These are phyloP conservation scores for Globisporangium cystogenes DNA, from an alignment of 352 stramenopile genomes.

Conservation along the genomic window DNA sequence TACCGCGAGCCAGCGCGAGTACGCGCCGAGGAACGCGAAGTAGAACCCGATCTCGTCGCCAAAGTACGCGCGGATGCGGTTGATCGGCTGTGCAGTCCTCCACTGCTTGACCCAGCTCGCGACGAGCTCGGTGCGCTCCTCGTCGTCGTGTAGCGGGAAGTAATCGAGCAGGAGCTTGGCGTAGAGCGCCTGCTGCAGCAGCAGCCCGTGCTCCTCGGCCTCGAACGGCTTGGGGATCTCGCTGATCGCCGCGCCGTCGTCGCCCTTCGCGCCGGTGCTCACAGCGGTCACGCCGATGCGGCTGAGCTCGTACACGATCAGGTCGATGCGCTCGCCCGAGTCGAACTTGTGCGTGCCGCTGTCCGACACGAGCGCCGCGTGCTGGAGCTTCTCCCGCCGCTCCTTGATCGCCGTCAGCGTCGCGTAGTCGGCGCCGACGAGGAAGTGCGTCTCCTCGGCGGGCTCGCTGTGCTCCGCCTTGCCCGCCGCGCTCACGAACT, in stretches of 20 bases:
- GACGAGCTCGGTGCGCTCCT: slow-evolving; percentile 57
- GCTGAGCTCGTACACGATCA: slow-evolving; percentile 67
- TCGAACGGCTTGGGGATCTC: slow-evolving; percentile 53
- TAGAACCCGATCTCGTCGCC: slow-evolving; percentile 95
- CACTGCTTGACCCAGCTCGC: slow-evolving; percentile 76
- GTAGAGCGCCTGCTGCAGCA: slow-evolving; percentile 69
- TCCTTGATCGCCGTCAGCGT: slow-evolving; percentile 59
- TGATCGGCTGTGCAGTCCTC: slow-evolving; percentile 46
- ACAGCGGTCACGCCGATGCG: slow-evolving; percentile 38
- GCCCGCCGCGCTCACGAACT: slow-evolving; percentile 14
- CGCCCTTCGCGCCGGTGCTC: slow-evolving; percentile 2
- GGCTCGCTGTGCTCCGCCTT: slow-evolving; percentile 18
- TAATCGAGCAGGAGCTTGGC: slow-evolving; percentile 57
- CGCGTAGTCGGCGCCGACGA: slow-evolving; percentile 43
- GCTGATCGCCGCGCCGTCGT: slow-evolving; percentile 1
- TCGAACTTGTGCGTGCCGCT: slow-evolving; percentile 37
- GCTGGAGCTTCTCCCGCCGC: slow-evolving; percentile 40
- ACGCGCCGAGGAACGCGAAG: slow-evolving; percentile 97
- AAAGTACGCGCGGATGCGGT: slow-evolving; percentile 70
- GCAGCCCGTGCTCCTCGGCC: slow-evolving; percentile 52
- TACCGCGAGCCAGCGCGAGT: slow-evolving; percentile 91
- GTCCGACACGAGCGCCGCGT: slow-evolving; percentile 39
- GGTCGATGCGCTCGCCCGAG: slow-evolving; percentile 70
- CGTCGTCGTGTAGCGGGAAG: slow-evolving; percentile 73
- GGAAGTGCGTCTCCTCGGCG: slow-evolving; percentile 31